Percentiles rank a stretch among this genome's conserved stretches.
Conservation (phyloP, 2,329 filamentous ascomycete genomes). For the Nemania serpens region DNA sequence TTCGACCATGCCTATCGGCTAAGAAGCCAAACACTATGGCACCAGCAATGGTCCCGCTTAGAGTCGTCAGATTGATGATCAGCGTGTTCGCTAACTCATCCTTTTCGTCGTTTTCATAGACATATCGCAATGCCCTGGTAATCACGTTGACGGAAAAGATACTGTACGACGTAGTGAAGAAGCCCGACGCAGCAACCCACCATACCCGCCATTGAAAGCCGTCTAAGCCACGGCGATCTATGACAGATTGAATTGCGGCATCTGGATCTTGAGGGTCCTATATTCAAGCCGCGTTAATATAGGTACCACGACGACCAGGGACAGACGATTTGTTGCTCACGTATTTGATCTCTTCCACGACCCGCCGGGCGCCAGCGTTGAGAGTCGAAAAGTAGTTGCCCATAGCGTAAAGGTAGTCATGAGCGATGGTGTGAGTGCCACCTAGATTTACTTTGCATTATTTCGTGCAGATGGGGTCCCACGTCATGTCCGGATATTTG, state of each 20-base stretch:
- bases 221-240: constrained; percentile 32
- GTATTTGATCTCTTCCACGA: constrained; percentile 33
- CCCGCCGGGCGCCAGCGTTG: constrained; percentile 18
- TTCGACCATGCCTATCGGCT: constrained; percentile 59
- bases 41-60: constrained; percentile 57
- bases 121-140: constrained; percentile 28
- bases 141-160: constrained; percentile 40
- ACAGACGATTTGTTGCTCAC: constrained; percentile 17
- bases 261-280: constrained; percentile 33
- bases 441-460: background rate
- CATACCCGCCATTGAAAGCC: constrained; percentile 35
- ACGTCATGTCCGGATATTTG: background rate
- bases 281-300: background rate
- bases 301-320: background rate
- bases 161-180: constrained; percentile 45
- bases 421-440: background rate
- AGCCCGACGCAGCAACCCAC: constrained; percentile 37
- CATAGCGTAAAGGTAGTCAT: constrained; percentile 16
- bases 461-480: background rate
- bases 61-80: constrained; percentile 53
- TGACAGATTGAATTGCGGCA: constrained; percentile 31
- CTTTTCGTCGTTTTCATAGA: constrained; percentile 25
- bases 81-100: constrained; percentile 8
- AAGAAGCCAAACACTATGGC: constrained; percentile 59
- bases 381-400: constrained; percentile 32